A percentile compares a stretch with the other conserved stretches of the same genome.
Evolutionary conservation across 2,329 filamentous ascomycete genomes (phyloP).

Genomic region (Coccinonectria pachysandricola): DNA sequence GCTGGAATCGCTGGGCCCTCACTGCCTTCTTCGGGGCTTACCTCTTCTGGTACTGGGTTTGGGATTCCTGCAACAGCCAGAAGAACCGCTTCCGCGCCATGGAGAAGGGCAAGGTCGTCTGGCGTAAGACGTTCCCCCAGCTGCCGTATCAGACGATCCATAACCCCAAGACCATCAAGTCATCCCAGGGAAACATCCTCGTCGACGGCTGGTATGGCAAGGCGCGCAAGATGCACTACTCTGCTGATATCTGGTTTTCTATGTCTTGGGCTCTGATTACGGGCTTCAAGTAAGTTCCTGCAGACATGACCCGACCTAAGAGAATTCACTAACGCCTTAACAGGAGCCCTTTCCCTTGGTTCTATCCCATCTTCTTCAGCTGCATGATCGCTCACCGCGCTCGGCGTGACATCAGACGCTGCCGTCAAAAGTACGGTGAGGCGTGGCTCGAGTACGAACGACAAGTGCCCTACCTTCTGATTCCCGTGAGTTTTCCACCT

Average conservation of each 20-base stretch:
- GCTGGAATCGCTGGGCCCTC: conserved; percentile 62
- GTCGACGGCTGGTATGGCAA: conserved; percentile 76
- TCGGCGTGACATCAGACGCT: conserved; percentile 64
- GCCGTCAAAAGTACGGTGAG: conserved; percentile 70
- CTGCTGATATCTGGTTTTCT: conserved; percentile 39
- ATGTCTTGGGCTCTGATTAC: conserved; percentile 42
- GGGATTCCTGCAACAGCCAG: conserved; percentile 86
- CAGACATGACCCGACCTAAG: too few species aligned
- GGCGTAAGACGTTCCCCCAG: conserved; percentile 77
- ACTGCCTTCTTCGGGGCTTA: conserved; percentile 58
- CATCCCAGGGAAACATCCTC: conserved; percentile 63
- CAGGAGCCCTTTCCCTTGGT: conserved; percentile 75
- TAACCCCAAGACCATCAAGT: conserved; percentile 70
- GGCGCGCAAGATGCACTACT: conserved; percentile 54
- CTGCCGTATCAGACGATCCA: conserved; percentile 78
- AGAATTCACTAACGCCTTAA: too few species aligned
- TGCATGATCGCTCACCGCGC: conserved; percentile 76
- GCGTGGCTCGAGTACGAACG: conserved; percentile 73
- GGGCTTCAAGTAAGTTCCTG: conserved; percentile 35
- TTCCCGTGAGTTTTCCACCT: conserved; percentile 48
- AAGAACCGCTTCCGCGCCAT: conserved; percentile 84
- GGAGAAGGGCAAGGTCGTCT: conserved; percentile 60
- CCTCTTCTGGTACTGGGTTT: conserved; percentile 78
- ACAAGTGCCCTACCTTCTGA: conserved; percentile 73
- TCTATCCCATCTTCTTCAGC: conserved; percentile 76